These are phyloP conservation scores for Vanderwaltozyma tropicalis DNA, from an alignment of 805 yeast species.

Conservation along the genomic window DNA sequence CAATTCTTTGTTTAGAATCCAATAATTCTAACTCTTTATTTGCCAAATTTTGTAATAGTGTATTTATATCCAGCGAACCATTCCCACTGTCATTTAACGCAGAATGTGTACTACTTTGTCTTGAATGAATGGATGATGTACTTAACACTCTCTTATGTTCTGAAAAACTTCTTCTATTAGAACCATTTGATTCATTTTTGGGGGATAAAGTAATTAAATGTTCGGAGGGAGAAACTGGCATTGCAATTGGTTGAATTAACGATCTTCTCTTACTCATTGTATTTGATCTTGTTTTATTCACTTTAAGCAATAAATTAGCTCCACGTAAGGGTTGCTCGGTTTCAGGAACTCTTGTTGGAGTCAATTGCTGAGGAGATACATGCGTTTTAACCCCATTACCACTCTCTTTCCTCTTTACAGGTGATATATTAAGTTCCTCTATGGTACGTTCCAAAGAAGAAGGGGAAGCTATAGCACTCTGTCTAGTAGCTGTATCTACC, in stretches of 20 bases:
- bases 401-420: background rate
- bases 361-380: background rate
- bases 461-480: background rate
- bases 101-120: slow-evolving; percentile 10
- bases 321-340: slow-evolving; percentile 1
- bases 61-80: slow-evolving; percentile 34
- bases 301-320: background rate
- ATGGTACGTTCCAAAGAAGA: background rate
- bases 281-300: slow-evolving; percentile 5
- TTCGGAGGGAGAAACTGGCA: slow-evolving; percentile 11
- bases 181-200: background rate
- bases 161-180: background rate
- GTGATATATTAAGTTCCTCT: background rate
- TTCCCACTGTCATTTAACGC: slow-evolving; percentile 2
- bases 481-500: slow-evolving; percentile 30
- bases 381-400: background rate
- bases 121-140: slow-evolving; percentile 13
- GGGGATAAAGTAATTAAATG: background rate
- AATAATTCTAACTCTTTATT: slow-evolving; percentile 58
- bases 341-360: background rate
- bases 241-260: slow-evolving; percentile 20
- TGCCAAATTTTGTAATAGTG: slow-evolving; percentile 50
- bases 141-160: slow-evolving; percentile 7
- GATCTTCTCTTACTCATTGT: slow-evolving; percentile 18
- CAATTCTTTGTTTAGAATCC: slow-evolving; percentile 49